Evolutionary conservation across 2,329 filamentous ascomycete genomes (phyloP).

Genomic region (Claviceps fusiformis): DNA sequence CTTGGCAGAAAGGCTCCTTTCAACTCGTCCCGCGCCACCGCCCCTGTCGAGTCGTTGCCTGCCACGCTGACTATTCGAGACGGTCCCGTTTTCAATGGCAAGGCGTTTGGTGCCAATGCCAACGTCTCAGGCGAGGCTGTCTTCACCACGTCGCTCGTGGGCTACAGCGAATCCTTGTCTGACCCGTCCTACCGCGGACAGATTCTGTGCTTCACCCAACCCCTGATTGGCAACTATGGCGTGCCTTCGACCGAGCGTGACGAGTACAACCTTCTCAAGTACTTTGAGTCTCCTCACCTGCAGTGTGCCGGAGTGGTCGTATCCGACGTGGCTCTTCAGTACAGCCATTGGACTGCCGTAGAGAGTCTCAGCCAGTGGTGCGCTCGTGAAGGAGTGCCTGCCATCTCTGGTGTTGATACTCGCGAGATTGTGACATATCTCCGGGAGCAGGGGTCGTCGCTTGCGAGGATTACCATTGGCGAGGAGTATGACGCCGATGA

Average conservation of each 20-base stretch:
- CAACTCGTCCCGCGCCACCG: constrained; percentile 41
- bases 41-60: constrained; percentile 41
- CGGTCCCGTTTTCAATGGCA: constrained; percentile 91
- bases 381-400: constrained; percentile 86
- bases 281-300: constrained; percentile 96
- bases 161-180: constrained; percentile 91
- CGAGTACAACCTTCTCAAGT: constrained; percentile 80
- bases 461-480: constrained; percentile 86
- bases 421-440: constrained; percentile 92
- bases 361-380: constrained; percentile 92
- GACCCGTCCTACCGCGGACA: constrained; percentile 82
- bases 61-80: constrained; percentile 95
- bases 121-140: constrained; percentile 98
- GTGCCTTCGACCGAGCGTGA: constrained; percentile 80
- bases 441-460: constrained; percentile 90
- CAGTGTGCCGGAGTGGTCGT: constrained; percentile 95
- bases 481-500: constrained; percentile 98
- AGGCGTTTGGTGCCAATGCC: constrained; percentile 88
- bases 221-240: constrained; percentile 92
- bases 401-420: constrained; percentile 93
- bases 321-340: constrained; percentile 81
- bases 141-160: constrained; percentile 95
- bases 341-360: constrained; percentile 98
- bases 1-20: constrained; percentile 55
- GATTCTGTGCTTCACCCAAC: constrained; percentile 93